These are phyloP conservation scores for Fusarium dlaminii DNA, from an alignment of 2,329 filamentous ascomycete genomes.

Conservation along the genomic window DNA sequence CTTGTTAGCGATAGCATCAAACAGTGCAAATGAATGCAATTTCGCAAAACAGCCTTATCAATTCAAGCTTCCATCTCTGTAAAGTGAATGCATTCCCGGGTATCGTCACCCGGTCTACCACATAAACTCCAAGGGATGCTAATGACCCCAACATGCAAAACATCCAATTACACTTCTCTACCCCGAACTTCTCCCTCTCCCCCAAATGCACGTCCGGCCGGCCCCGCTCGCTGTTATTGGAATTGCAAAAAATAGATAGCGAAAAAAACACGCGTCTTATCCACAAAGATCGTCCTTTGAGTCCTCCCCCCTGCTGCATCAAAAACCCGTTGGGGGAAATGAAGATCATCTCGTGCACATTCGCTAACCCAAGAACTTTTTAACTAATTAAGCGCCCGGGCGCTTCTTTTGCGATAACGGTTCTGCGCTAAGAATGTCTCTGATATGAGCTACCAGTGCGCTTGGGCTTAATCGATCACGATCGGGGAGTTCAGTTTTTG, in stretches of 20 bases:
- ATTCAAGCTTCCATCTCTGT: neutral
- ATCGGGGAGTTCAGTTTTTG: conserved; percentile 24
- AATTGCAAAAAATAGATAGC: conserved; percentile 3
- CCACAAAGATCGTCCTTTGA: conserved; percentile 25
- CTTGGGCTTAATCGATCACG: conserved; percentile 21
- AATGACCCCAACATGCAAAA: conserved; percentile 17
- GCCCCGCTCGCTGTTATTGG: conserved; percentile 12
- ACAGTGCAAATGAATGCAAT: conserved; percentile 22
- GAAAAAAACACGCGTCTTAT: conserved; percentile 33
- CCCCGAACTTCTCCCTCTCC: neutral
- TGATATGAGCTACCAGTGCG: conserved; percentile 15
- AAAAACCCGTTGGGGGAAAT: conserved; percentile 35
- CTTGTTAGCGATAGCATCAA: conserved; percentile 21
- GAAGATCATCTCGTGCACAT: conserved; percentile 38
- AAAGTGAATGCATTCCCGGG: conserved; percentile 3
- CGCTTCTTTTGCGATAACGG: conserved; percentile 19
- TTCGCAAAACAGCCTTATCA: neutral
- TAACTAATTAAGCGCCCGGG: conserved; percentile 28
- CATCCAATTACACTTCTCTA: neutral
- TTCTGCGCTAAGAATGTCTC: conserved; percentile 18
- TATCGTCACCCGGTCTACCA: conserved; percentile 13
- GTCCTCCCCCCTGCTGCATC: conserved; percentile 13
- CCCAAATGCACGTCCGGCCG: conserved; percentile 10
- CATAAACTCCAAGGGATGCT: conserved; percentile 4
- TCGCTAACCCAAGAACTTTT: neutral